Percentiles rank a stretch among this genome's conserved stretches.
Conservation (phyloP, 306 rosid genomes). For the Spatholobus suberectus region DNA sequence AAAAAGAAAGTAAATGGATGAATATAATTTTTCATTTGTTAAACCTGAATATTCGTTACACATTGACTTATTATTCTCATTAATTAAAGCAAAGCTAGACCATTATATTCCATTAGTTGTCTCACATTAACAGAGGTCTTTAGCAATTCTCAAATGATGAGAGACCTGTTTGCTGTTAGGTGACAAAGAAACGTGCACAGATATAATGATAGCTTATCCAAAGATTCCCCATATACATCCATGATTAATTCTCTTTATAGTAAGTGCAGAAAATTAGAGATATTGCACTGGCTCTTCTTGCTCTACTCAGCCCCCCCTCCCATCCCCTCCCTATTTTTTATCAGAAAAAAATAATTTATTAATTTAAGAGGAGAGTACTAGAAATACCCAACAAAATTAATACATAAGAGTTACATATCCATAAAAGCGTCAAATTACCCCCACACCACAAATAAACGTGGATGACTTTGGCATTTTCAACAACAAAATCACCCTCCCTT, state of each 20-base stretch:
- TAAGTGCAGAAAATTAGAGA: conserved; percentile 33
- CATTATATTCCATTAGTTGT: conserved; percentile 43
- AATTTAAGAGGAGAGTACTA: neutral
- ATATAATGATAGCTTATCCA: conserved; percentile 55
- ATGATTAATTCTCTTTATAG: conserved; percentile 43
- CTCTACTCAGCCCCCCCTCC: neutral
- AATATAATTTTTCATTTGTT: too few relatives aligned
- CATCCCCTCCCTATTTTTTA: neutral
- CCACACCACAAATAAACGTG: neutral
- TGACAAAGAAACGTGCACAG: conserved; percentile 57
- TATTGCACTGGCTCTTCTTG: neutral
- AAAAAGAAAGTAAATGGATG: too few relatives aligned
- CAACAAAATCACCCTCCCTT: neutral
- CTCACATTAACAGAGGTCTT: conserved; percentile 37
- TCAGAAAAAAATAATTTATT: neutral
- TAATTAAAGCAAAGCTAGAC: conserved; percentile 38
- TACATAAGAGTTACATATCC: neutral
- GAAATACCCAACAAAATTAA: neutral
- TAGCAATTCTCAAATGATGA: conserved; percentile 41
- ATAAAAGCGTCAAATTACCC: neutral
- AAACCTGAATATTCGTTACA: neutral
- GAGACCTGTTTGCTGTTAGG: conserved; percentile 64
- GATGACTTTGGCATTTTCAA: neutral
- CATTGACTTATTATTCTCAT: conserved; percentile 2
- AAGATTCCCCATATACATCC: conserved; percentile 35